A percentile compares a stretch with the other conserved stretches of the same genome.
phyloP scores from a whole-genome alignment of 805 yeast species.

The Zygotorulaspora danielsina region DNA sequence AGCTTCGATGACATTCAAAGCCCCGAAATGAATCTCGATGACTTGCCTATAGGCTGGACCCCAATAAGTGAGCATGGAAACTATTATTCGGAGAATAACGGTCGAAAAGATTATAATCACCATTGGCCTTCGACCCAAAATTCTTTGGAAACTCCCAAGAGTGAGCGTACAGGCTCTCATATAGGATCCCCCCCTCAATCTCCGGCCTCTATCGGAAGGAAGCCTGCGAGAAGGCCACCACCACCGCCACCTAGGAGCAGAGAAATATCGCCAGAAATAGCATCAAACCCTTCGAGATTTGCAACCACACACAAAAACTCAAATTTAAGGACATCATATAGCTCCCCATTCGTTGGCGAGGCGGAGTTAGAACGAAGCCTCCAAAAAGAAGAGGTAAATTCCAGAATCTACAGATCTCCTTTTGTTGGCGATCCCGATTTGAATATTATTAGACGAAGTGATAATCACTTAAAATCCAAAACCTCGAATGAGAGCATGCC shows the following conservation, averaged over 20 bases:
- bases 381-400: slow-evolving; percentile 1
- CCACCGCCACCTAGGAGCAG: slow-evolving; percentile 16
- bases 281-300: slow-evolving; percentile 8
- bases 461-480: slow-evolving; percentile 1
- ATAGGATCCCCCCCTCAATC: slow-evolving; percentile 4
- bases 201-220: slow-evolving; percentile 5
- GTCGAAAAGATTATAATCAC: too few relatives aligned
- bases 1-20: slow-evolving; percentile 16
- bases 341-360: slow-evolving; percentile 21
- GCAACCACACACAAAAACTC: slow-evolving; percentile 4
- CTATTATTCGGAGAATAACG: not conserved
- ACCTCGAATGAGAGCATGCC: slow-evolving; percentile 9
- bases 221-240: slow-evolving; percentile 21
- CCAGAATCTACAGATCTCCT: slow-evolving; percentile 15
- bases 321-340: slow-evolving; percentile 3
- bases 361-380: slow-evolving; percentile 5
- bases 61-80: slow-evolving; percentile 14
- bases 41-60: slow-evolving; percentile 26
- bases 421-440: slow-evolving; percentile 18
- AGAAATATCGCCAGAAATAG: not conserved
- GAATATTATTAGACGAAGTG: not conserved
- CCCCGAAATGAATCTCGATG: slow-evolving; percentile 5
- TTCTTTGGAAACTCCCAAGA: slow-evolving; percentile 2
- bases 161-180: slow-evolving; percentile 1
- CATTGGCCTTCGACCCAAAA: slow-evolving; percentile 3